Evolutionary conservation across 345 rosid genomes (phyloP), one percentile per base, ranked within the genome.

Genomic region (Cochlearia excelsa): DNA sequence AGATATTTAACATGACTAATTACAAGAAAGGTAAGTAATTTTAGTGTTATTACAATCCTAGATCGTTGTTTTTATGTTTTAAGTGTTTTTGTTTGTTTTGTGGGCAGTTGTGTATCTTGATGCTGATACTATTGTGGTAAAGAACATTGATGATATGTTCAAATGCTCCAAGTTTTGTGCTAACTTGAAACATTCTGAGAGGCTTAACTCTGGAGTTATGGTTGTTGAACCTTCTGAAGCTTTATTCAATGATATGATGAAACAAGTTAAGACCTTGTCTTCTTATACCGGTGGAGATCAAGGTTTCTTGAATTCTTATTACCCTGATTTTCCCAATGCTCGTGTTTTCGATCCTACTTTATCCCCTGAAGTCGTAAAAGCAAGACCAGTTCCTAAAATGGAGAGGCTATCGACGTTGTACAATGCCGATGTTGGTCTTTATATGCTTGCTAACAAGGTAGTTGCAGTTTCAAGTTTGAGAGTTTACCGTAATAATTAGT

Each of bases 391-490:
- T 54, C 98, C 94, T 65, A 57, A 76, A 52, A 86, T 88, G 98
- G 89, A 92, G 73, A 86, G 91, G 41, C 98, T 92, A 30, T 92
- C 98, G 42, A 92, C 97, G 30, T 71, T 84, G 1, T 92, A 88
- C 27, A 92, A 88, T 65, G 98, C 98, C 6, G 98, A 92, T 75
- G 95, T 92, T 81, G 98, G 98, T 74, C 95, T 92, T 54, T 86
- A 86, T 81, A 84, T 86, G 97, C 94, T 92, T 65, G 98, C 98
- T 30, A 88, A 92, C 79, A 92, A 88, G 97, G 98, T 88, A 78
- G 2, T 16, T 46, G 6, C 44, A 9, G 0, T 11, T 42, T 59
- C 35, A 37, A 43, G 23, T 44, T 51, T 41, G 30, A 3, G 2
- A 2, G 23, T 46, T 49, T 26, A 47, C 6, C 33, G 9, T 56